phyloP scores from a whole-genome alignment of 345 rosid species.

The Pelargonium nanum region DNA sequence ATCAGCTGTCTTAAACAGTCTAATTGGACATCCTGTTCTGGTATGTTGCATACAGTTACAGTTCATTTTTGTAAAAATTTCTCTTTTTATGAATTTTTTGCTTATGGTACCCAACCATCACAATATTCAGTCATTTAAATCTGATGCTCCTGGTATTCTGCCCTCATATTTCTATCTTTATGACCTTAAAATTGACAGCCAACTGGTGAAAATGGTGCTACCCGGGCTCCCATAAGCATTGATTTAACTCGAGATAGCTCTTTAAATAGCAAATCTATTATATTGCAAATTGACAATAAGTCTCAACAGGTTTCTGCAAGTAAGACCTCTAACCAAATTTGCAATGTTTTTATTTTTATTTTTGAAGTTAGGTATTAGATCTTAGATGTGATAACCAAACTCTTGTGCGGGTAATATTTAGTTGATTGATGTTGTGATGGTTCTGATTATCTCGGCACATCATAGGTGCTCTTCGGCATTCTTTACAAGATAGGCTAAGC shows the following conservation, averaged over 20 bases:
- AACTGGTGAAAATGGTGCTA: slow-evolving; percentile 99
- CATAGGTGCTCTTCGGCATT: slow-evolving; percentile 82
- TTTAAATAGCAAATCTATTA: slow-evolving; percentile 62
- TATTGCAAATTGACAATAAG: slow-evolving; percentile 79
- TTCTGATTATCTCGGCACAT: slow-evolving; percentile 13
- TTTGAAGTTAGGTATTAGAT: background rate
- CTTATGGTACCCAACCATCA: background rate
- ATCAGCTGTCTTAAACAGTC: slow-evolving; percentile 87
- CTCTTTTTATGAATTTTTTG: background rate
- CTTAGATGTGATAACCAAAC: background rate
- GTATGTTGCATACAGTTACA: slow-evolving; percentile 34
- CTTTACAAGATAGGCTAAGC: slow-evolving; percentile 84
- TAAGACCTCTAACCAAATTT: slow-evolving; percentile 23
- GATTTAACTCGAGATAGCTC: slow-evolving; percentile 66
- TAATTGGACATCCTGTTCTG: slow-evolving; percentile 90
- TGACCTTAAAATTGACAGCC: slow-evolving; percentile 41
- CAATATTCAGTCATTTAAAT: too few relatives aligned
- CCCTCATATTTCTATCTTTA: background rate
- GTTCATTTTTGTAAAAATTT: slow-evolving; percentile 7
- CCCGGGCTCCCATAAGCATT: slow-evolving; percentile 79
- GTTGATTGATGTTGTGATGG: slow-evolving; percentile 6
- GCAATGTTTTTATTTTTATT: too few relatives aligned
- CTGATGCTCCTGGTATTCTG: background rate
- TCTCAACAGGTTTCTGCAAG: slow-evolving; percentile 95
- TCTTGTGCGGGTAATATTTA: background rate